Base-by-base conservation (phyloP, 176 grass and related monocot genomes). In the Musa beccarii region DNA sequence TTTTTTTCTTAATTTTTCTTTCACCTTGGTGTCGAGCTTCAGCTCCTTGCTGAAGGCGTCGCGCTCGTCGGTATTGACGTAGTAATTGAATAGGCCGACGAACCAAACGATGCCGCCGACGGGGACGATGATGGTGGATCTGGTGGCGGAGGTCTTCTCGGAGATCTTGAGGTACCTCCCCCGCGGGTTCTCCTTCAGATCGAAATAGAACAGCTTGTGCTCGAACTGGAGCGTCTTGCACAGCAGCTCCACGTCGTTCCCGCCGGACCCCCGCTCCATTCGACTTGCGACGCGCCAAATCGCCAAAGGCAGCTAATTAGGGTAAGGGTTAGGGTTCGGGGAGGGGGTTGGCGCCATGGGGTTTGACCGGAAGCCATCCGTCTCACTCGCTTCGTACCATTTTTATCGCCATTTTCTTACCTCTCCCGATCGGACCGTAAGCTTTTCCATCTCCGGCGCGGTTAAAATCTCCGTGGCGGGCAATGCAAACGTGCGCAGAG, bases 181-280 rank as follows among this genome's bases (percentile, higher is more conserved):
- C 68, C 93, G 69, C 29, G 93, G 87, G 65, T 96, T 96, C 85
- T 96, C 89, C 79, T 96, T 96, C 59, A 96, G 85, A 84, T 96
- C 92, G 83, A 96, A 96, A 76, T 96, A 96, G 92, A 92, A 96
- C n/a, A 96, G 78, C 76, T 96, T 96, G 85, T 96, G 92, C 81
- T 96, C 92, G 81, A 96, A 96, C 87, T 96, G 85, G 68, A 96
- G 81, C 80, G 89, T 96, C 89, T 92, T 96, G 84, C 89, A 92
- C 29, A 96, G 87, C 63, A 96, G 87, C 81, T 96, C 92, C 73
- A 96, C 92, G 88, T 96, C 92, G 22, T 76, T 85, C 1, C 63
- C 79, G 11, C 88, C 92, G 1, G 68, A 81, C 21, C 84, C 78
- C 20, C 76, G 64, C 24, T 69, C 67, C 67, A 69, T 0, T 0